A percentile compares a stretch with the other conserved stretches of the same genome.
phyloP scores from a whole-genome alignment of 768 basidiomycete species.

The Rhodotorula kratochvilovae region DNA sequence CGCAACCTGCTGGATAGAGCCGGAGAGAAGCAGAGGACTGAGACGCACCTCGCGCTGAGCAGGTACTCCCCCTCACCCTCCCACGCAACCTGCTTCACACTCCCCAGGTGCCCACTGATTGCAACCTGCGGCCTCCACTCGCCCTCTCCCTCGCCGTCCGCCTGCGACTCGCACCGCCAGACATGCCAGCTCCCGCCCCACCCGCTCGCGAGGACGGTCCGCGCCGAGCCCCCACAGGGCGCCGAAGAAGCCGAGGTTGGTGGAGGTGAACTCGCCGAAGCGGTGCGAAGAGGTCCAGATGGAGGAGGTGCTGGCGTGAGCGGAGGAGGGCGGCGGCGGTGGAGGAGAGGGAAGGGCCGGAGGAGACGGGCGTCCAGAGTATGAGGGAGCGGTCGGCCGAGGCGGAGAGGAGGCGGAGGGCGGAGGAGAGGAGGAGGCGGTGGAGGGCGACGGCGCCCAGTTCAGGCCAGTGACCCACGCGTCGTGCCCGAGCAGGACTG shows the following conservation, averaged over 20 bases:
- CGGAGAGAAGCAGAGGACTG: background rate
- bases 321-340: background rate
- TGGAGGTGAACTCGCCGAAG: slow-evolving; percentile 91
- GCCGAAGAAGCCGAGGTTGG: slow-evolving; percentile 84
- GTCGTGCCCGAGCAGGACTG: slow-evolving; percentile 93
- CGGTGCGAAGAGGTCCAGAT: slow-evolving; percentile 88
- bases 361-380: slow-evolving; percentile 75
- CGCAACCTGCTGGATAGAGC: background rate
- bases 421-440: background rate
- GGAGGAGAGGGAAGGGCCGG: slow-evolving; percentile 24
- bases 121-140: slow-evolving; percentile 74
- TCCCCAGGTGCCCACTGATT: slow-evolving; percentile 74
- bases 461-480: slow-evolving; percentile 80
- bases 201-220: slow-evolving; percentile 73
- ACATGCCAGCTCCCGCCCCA: slow-evolving; percentile 94
- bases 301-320: slow-evolving; percentile 50
- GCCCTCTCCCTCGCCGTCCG: slow-evolving; percentile 30
- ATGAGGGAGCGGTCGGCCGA: slow-evolving; percentile 95
- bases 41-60: slow-evolving; percentile 53
- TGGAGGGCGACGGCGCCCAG: slow-evolving; percentile 60
- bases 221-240: slow-evolving; percentile 68
- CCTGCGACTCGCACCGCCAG: slow-evolving; percentile 53
- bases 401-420: slow-evolving; percentile 70
- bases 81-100: slow-evolving; percentile 78
- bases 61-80: slow-evolving; percentile 79